Evolutionary conservation across 106 monocot species (phyloP).

Genomic region (Triglochin maritima): DNA sequence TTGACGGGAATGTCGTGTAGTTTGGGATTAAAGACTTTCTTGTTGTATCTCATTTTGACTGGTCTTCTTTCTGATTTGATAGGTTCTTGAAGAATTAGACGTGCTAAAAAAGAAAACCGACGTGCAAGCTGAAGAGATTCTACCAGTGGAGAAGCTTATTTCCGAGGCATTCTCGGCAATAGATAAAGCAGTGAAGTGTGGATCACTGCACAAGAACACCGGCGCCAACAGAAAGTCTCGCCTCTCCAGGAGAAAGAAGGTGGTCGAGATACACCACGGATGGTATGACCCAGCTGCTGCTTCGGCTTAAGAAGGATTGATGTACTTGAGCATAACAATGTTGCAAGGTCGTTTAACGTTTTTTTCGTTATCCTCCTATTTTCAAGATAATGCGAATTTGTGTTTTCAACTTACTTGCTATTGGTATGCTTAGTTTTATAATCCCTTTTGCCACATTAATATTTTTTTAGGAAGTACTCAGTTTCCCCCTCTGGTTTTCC

Average conservation of each 20-base stretch:
- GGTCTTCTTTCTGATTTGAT: neutral
- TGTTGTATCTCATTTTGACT: no score
- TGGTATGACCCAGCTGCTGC: constrained; percentile 57
- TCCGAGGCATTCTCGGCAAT: constrained; percentile 68
- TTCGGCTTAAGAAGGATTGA: neutral
- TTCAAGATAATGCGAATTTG: neutral
- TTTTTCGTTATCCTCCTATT: neutral
- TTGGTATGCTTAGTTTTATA: neutral
- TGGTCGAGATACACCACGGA: constrained; percentile 75
- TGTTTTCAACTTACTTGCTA: neutral
- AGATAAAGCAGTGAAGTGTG: constrained; percentile 75
- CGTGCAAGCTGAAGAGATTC: constrained; percentile 52
- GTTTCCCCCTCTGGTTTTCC: no score
- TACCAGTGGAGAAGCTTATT: constrained; percentile 62
- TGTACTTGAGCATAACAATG: no score
- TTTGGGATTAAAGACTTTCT: no score
- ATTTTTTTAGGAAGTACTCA: no score
- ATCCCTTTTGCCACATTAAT: no score
- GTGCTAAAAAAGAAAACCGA: constrained; percentile 54
- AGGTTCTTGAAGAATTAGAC: constrained; percentile 69
- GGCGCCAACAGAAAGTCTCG: constrained; percentile 76
- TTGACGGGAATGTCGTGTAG: no score
- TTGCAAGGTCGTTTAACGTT: no score
- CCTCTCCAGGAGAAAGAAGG: constrained; percentile 75
- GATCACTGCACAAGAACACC: constrained; percentile 74